A percentile compares a stretch with the other conserved stretches of the same genome.
phyloP scores from a whole-genome alignment of 2,329 filamentous ascomycete species.

The Trichoderma asperellum region DNA sequence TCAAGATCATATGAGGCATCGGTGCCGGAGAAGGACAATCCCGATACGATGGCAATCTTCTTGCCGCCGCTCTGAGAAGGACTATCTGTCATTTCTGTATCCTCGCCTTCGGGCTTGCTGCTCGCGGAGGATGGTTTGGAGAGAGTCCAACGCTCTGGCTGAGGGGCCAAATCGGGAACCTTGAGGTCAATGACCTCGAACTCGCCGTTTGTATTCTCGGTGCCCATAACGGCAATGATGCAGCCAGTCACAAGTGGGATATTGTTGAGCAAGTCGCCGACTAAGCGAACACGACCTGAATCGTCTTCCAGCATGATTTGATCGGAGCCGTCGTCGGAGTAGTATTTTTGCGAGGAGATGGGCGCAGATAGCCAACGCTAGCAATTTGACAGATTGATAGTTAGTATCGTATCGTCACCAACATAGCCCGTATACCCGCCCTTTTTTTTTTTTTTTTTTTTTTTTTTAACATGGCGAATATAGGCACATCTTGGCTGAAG shows the following conservation, averaged over 20 bases:
- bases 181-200: slow-evolving; percentile 91
- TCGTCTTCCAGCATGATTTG: slow-evolving; percentile 94
- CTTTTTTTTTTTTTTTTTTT: no score
- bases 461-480: background rate
- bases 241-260: slow-evolving; percentile 86
- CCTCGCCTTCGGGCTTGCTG: slow-evolving; percentile 45
- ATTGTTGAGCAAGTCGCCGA: slow-evolving; percentile 69
- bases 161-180: slow-evolving; percentile 81
- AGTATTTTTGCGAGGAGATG: slow-evolving; percentile 75
- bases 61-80: slow-evolving; percentile 38
- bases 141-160: slow-evolving; percentile 78
- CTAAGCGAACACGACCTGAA: slow-evolving; percentile 81
- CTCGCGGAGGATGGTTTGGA: slow-evolving; percentile 51
- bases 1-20: slow-evolving; percentile 73
- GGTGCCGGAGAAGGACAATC: slow-evolving; percentile 78
- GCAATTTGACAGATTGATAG: background rate
- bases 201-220: slow-evolving; percentile 88
- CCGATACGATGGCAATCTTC: slow-evolving; percentile 84
- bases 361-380: slow-evolving; percentile 90
- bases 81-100: slow-evolving; percentile 57
- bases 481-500: no score
- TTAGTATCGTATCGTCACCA: background rate
- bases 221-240: slow-evolving; percentile 92
- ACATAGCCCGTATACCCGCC: background rate
- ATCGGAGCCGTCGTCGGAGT: slow-evolving; percentile 60